A percentile compares a stretch with the other conserved stretches of the same genome.
These are phyloP conservation scores for Schizopora paradoxa DNA, from an alignment of 1,284 basidiomycete species.

Conservation along the genomic window DNA sequence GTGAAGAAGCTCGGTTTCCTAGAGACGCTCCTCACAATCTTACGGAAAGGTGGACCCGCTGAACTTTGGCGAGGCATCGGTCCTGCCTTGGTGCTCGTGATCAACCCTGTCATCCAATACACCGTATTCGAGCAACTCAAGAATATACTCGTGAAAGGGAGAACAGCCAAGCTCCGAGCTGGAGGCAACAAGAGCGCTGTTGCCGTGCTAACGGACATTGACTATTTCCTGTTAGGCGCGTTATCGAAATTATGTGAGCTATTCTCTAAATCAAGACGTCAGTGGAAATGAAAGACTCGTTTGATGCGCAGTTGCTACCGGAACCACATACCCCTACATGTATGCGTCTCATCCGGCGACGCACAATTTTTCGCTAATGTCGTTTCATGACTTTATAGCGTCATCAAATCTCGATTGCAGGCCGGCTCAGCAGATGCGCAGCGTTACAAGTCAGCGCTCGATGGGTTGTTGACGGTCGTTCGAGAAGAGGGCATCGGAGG, in stretches of 20 bases:
- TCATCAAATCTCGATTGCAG: constrained; percentile 80
- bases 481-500: constrained; percentile 75
- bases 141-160: constrained; percentile 61
- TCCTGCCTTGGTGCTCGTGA: constrained; percentile 87
- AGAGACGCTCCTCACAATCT: constrained; percentile 68
- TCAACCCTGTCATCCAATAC: constrained; percentile 93
- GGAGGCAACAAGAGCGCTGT: constrained; percentile 38
- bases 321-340: constrained; percentile 77
- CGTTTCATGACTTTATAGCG: constrained; percentile 37
- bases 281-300: constrained; percentile 12
- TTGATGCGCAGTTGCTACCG: constrained; percentile 56
- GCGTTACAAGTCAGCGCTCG: constrained; percentile 66
- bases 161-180: constrained; percentile 49
- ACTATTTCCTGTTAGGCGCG: constrained; percentile 87
- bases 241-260: constrained; percentile 76
- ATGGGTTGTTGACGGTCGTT: constrained; percentile 68
- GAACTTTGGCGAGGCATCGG: constrained; percentile 97
- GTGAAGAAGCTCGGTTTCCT: constrained; percentile 59
- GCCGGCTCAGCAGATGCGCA: constrained; percentile 60
- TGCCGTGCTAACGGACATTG: constrained; percentile 68
- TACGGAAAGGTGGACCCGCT: constrained; percentile 70
- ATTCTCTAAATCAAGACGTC: constrained; percentile 1
- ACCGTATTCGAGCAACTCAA: constrained; percentile 87
- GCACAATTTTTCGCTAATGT: constrained; percentile 1
- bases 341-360: constrained; percentile 29